Conservation (phyloP, 148 eudicot species). For the Fallopia convolvulus region DNA sequence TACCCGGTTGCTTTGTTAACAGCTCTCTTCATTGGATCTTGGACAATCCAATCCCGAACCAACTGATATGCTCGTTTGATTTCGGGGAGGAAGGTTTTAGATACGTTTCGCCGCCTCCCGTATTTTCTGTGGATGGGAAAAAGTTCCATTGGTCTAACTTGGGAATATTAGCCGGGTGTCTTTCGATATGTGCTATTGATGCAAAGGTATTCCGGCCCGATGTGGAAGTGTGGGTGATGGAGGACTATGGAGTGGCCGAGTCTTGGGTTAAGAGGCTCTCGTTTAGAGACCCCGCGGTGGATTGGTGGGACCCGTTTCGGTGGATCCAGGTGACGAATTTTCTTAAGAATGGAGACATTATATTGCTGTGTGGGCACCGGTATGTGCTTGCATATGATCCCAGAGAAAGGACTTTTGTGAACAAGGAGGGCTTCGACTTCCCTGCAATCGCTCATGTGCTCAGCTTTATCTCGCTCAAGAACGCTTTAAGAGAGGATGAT, state of each 20-base stretch:
- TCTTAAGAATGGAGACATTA: slow-evolving; percentile 15
- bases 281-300: slow-evolving; percentile 26
- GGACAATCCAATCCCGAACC: background rate
- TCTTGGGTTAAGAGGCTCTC: slow-evolving; percentile 31
- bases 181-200: slow-evolving; percentile 28
- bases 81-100: slow-evolving; percentile 29
- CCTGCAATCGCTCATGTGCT: slow-evolving; percentile 25
- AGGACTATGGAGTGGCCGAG: slow-evolving; percentile 29
- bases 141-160: slow-evolving; percentile 27
- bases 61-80: slow-evolving; percentile 27
- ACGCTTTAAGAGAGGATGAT: slow-evolving; percentile 12
- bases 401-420: slow-evolving; percentile 6
- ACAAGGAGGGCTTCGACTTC: background rate
- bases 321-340: slow-evolving; percentile 30
- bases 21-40: slow-evolving; percentile 34
- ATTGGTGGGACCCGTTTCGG: slow-evolving; percentile 36
- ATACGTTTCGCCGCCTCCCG: slow-evolving; percentile 21
- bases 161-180: slow-evolving; percentile 22
- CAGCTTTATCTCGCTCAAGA: slow-evolving; percentile 23
- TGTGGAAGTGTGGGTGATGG: slow-evolving; percentile 37
- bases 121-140: slow-evolving; percentile 1
- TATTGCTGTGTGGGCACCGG: slow-evolving; percentile 20
- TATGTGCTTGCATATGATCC: slow-evolving; percentile 21
- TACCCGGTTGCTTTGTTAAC: slow-evolving; percentile 26
- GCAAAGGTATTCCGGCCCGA: slow-evolving; percentile 24